Evolutionary conservation across 164 flowering plant genomes (phyloP).

Genomic region (Sextonia rubra): DNA sequence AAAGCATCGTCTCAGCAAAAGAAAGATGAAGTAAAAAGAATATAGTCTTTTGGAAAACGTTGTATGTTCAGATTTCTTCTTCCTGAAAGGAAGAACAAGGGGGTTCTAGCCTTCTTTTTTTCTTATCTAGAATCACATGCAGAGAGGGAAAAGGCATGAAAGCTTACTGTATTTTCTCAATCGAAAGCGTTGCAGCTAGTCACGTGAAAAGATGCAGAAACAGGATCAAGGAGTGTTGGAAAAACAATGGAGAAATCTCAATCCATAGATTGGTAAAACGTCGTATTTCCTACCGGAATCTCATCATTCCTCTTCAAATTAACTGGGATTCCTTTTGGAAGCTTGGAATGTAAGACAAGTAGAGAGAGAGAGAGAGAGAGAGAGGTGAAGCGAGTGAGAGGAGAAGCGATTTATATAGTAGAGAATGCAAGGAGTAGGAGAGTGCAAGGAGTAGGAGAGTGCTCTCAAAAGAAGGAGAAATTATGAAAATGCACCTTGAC

Average conservation of each 20-base stretch:
- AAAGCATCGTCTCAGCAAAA: neutral
- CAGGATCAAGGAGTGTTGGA: neutral
- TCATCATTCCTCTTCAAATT: neutral
- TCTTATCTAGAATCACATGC: too few species aligned
- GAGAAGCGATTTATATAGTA: constrained; percentile 30
- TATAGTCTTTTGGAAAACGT: too few species aligned
- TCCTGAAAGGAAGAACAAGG: too few species aligned
- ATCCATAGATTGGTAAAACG: neutral
- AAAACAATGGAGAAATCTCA: neutral
- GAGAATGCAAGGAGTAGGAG: constrained; percentile 6
- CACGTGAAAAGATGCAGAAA: too few species aligned
- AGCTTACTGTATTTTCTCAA: too few species aligned
- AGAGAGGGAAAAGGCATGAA: too few species aligned
- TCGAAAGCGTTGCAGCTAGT: too few species aligned
- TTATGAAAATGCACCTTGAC: constrained; percentile 43
- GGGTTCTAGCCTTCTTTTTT: too few species aligned
- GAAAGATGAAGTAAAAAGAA: neutral
- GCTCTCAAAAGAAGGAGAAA: constrained; percentile 9
- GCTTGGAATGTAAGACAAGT: constrained; percentile 17
- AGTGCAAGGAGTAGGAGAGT: neutral
- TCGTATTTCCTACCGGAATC: neutral
- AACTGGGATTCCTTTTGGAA: neutral
- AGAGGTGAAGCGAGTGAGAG: constrained; percentile 6
- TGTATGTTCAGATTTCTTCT: too few species aligned
- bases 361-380: constrained; percentile 1